Evolutionary conservation across 2,329 filamentous ascomycete species (phyloP).

Genomic region (Didymella segeticola): DNA sequence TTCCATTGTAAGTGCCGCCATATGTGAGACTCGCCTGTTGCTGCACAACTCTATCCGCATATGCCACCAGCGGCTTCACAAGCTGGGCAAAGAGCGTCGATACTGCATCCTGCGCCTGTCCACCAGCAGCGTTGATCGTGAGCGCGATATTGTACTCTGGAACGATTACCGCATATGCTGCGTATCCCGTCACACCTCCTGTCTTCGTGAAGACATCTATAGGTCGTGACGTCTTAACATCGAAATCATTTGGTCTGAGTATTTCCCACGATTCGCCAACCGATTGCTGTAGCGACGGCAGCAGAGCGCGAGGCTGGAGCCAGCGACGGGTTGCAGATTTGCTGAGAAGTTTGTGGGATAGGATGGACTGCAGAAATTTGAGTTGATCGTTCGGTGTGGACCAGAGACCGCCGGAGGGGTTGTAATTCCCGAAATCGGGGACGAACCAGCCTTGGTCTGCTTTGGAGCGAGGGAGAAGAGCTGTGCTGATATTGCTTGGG

Average conservation of each 20-base stretch:
- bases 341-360: conserved; percentile 23
- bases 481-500: conserved; percentile 17
- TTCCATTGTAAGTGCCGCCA: conserved; percentile 25
- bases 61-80: conserved; percentile 23
- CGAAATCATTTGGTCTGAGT: conserved; percentile 26
- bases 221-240: conserved; percentile 23
- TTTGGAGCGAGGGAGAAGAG: conserved; percentile 24
- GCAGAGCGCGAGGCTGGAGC: conserved; percentile 30
- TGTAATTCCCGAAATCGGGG: conserved; percentile 31
- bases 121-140: conserved; percentile 32
- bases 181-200: conserved; percentile 34
- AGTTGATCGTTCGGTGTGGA: conserved; percentile 33
- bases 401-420: conserved; percentile 38
- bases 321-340: conserved; percentile 25
- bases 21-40: conserved; percentile 28
- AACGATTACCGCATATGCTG: conserved; percentile 25
- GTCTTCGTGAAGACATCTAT: conserved; percentile 37
- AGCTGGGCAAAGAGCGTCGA: conserved; percentile 22
- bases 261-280: conserved; percentile 41
- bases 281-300: conserved; percentile 29
- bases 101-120: conserved; percentile 14
- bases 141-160: conserved; percentile 35
- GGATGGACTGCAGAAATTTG: conserved; percentile 26
- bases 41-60: conserved; percentile 30
- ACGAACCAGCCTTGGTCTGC: conserved; percentile 29